Conservation (phyloP, 129 eudicot species). For the Tagetes erecta region DNA sequence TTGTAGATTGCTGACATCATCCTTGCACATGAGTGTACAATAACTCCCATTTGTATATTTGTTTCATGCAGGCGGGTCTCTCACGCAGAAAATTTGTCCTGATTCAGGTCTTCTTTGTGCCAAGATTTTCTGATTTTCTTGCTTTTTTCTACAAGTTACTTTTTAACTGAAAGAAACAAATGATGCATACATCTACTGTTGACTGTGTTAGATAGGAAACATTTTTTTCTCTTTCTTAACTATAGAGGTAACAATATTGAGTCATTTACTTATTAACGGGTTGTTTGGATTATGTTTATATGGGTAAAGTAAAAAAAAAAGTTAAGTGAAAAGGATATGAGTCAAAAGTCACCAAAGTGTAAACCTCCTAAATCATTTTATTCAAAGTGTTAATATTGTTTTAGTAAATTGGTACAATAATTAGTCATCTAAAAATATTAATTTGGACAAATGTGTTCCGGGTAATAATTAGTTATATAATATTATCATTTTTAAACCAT, state of each 20-base stretch:
- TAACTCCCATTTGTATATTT: conserved; percentile 20
- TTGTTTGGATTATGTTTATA: background rate
- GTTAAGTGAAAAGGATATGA: background rate
- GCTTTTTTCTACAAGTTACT: background rate
- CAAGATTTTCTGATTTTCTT: conserved; percentile 14
- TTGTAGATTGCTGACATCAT: conserved; percentile 6
- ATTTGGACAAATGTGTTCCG: background rate
- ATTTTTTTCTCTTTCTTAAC: background rate
- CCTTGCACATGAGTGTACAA: conserved; percentile 2
- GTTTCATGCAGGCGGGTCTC: conserved; percentile 83
- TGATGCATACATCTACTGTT: background rate
- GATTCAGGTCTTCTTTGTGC: conserved; percentile 71
- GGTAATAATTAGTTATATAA: background rate
- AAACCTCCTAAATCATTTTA: background rate
- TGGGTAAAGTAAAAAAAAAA: background rate
- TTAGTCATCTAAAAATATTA: background rate
- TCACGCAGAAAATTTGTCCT: conserved; percentile 83
- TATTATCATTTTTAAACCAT: background rate
- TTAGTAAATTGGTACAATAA: background rate
- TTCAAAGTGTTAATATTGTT: background rate
- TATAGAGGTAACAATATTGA: background rate
- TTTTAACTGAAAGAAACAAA: conserved; percentile 14
- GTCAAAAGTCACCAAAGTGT: background rate
- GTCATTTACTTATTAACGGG: background rate
- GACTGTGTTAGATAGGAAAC: background rate